Evolutionary conservation across 305 asterid species (phyloP).

Genomic region (Salvia sclarea): DNA sequence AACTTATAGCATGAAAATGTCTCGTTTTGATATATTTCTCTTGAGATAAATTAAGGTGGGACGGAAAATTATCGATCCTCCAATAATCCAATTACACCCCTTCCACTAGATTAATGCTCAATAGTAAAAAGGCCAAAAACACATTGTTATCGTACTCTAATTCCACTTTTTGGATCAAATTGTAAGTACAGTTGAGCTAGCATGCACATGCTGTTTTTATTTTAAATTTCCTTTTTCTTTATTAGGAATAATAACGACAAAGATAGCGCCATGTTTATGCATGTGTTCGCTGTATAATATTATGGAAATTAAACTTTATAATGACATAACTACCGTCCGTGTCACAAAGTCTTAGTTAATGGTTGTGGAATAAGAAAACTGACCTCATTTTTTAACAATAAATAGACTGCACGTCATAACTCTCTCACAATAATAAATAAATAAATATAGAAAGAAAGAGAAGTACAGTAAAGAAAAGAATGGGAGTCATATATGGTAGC

Average conservation of each 20-base stretch:
- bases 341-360: not conserved
- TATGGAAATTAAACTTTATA: not conserved
- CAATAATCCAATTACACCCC: conserved; percentile 1
- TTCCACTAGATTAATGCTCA: not conserved
- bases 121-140: not conserved
- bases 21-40: not conserved
- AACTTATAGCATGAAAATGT: not conserved
- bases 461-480: too few species aligned
- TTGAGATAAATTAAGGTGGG: not conserved
- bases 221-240: not conserved
- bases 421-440: too few species aligned
- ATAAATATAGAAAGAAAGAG: too few species aligned
- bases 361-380: too few species aligned
- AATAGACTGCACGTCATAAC: too few species aligned
- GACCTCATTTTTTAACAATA: too few species aligned
- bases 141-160: not conserved
- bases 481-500: too few species aligned
- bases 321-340: not conserved
- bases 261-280: not conserved
- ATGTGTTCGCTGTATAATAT: not conserved
- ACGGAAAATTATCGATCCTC: not conserved
- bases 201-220: not conserved
- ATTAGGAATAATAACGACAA: not conserved
- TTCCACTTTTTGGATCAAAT: not conserved
- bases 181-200: not conserved